Percentiles rank a stretch among this genome's conserved stretches.
These are phyloP conservation scores for Penicillium mononematosum DNA, from an alignment of 495 filamentous ascomycete species.

Conservation along the genomic window DNA sequence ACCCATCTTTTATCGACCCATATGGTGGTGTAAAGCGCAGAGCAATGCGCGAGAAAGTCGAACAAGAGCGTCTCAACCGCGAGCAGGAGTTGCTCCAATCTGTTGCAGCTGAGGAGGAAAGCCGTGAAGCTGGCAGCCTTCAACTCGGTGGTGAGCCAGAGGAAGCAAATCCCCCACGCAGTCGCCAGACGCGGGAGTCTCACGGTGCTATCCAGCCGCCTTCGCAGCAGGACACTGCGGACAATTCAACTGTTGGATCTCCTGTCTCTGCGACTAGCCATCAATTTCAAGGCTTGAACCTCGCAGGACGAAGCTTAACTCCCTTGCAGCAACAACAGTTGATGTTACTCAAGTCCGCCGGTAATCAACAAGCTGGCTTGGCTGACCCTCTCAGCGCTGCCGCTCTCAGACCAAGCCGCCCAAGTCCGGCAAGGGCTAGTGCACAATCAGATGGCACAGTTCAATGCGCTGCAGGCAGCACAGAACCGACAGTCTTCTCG, in stretches of 20 bases:
- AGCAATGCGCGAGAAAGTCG: slow-evolving; percentile 63
- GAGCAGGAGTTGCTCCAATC: slow-evolving; percentile 58
- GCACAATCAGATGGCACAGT: slow-evolving; percentile 56
- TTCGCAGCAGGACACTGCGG: slow-evolving; percentile 60
- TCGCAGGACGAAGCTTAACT: slow-evolving; percentile 70
- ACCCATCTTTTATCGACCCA: slow-evolving; percentile 77
- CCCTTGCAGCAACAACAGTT: slow-evolving; percentile 78
- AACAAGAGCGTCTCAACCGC: slow-evolving; percentile 61
- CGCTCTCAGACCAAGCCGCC: slow-evolving; percentile 40
- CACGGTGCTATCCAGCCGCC: slow-evolving; percentile 69
- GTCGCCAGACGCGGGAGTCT: slow-evolving; percentile 48
- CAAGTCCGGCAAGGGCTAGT: slow-evolving; percentile 53
- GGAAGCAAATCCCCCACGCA: slow-evolving; percentile 53
- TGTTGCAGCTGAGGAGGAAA: slow-evolving; percentile 52
- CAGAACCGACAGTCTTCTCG: slow-evolving; percentile 84
- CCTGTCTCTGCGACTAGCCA: slow-evolving; percentile 50
- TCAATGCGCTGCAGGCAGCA: slow-evolving; percentile 57
- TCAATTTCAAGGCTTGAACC: slow-evolving; percentile 54
- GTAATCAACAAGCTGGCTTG: slow-evolving; percentile 53
- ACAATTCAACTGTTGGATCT: slow-evolving; percentile 45
- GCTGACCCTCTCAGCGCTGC: slow-evolving; percentile 49
- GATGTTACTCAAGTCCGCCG: slow-evolving; percentile 62
- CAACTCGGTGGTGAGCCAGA: slow-evolving; percentile 91
- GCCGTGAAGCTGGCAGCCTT: slow-evolving; percentile 77
- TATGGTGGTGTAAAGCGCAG: slow-evolving; percentile 74